These are phyloP conservation scores for Ceratonia siliqua DNA, from an alignment of 306 rosid genomes.

Conservation along the genomic window DNA sequence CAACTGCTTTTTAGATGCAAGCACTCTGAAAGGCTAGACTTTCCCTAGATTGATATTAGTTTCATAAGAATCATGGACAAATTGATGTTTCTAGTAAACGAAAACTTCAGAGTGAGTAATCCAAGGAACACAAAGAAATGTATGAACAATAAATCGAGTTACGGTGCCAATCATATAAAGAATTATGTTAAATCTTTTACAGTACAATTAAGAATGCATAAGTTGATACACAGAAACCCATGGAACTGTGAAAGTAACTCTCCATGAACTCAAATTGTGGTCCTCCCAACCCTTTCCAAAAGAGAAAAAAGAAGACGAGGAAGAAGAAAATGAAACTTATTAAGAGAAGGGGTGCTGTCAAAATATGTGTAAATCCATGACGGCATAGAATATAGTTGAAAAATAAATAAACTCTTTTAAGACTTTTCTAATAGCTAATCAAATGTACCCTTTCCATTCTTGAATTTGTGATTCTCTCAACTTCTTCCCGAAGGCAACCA, in stretches of 20 bases:
- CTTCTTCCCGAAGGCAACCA: conserved; percentile 90
- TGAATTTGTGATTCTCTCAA: conserved; percentile 78
- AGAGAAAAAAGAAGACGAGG: not conserved
- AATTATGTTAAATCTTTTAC: not conserved
- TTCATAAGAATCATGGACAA: not conserved
- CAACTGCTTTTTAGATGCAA: not conserved
- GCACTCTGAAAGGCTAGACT: not conserved
- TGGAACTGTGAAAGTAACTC: not conserved
- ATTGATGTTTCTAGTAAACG: not conserved
- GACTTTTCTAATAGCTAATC: not conserved
- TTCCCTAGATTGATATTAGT: not conserved
- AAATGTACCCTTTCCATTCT: conserved; percentile 82
- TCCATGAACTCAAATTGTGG: not conserved
- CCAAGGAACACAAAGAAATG: not conserved
- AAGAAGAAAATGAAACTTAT: not conserved
- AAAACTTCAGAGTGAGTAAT: not conserved
- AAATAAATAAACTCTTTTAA: not conserved
- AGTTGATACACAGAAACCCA: not conserved
- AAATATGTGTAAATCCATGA: not conserved
- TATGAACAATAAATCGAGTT: not conserved
- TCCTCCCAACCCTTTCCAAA: not conserved
- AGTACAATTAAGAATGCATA: not conserved
- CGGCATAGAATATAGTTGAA: not conserved
- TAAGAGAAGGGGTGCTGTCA: not conserved
- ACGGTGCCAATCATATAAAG: not conserved